Conservation (phyloP, 148 eudicot species). For the Suaeda aralocaspica region DNA sequence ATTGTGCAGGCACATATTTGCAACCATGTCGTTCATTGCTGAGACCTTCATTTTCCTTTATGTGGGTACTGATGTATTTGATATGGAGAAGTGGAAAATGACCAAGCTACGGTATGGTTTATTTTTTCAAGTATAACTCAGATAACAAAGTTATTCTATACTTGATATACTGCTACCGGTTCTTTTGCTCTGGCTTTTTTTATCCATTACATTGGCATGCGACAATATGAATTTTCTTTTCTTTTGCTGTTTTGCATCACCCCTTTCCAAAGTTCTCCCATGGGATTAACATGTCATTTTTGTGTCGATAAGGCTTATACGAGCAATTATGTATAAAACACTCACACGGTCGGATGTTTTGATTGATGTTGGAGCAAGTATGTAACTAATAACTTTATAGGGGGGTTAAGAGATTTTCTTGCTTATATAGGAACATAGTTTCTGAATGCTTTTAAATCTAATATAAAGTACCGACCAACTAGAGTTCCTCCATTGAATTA, state of each 20-base stretch:
- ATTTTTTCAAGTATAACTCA: neutral
- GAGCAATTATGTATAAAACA: neutral
- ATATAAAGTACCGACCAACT: neutral
- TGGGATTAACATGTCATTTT: neutral
- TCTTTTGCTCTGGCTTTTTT: neutral
- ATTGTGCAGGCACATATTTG: slow-evolving; percentile 75
- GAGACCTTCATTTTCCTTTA: slow-evolving; percentile 93
- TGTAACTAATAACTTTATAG: neutral
- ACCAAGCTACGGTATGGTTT: slow-evolving; percentile 58
- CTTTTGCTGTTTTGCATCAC: neutral
- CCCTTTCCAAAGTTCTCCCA: neutral
- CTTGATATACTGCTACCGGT: neutral
- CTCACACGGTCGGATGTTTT: too few relatives aligned
- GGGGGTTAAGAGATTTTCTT: neutral
- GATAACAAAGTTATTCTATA: neutral
- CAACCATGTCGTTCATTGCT: slow-evolving; percentile 88
- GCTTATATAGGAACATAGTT: neutral
- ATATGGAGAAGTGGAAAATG: slow-evolving; percentile 84
- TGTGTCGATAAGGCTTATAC: neutral
- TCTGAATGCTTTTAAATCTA: neutral
- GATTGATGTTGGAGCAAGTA: too few relatives aligned
- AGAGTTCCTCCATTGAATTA: neutral
- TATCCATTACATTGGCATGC: neutral
- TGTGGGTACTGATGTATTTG: slow-evolving; percentile 93
- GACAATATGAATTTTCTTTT: neutral